phyloP scores from a whole-genome alignment of 805 yeast species.

The Wickerhamiella sergipiensis region DNA sequence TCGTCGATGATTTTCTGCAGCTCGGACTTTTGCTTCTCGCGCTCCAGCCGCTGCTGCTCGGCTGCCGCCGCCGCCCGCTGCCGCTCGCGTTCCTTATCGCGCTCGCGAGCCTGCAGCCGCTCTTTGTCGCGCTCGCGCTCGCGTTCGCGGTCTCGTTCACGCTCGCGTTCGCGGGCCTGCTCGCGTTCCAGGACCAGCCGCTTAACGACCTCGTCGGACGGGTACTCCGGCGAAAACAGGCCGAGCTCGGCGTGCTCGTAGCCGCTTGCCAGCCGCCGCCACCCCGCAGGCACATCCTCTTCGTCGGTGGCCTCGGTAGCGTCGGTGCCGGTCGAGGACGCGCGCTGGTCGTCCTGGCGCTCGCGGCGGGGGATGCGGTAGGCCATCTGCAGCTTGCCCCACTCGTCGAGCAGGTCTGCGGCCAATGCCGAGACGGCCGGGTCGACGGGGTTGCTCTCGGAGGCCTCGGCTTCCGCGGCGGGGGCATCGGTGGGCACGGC shows the following conservation, averaged over 20 bases:
- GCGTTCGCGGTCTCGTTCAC: conserved; percentile 6
- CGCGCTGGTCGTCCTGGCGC: too few species aligned
- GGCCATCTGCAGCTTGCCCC: conserved; percentile 71
- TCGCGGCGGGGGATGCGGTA: conserved; percentile 64
- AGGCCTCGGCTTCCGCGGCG: background rate
- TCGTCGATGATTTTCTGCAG: conserved; percentile 20
- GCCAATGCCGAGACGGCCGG: conserved; percentile 26
- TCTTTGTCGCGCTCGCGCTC: conserved; percentile 1
- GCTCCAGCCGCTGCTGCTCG: conserved; percentile 16
- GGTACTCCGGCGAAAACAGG: conserved; percentile 48
- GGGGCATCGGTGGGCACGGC: conserved; percentile 1
- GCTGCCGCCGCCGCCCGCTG: conserved; percentile 6
- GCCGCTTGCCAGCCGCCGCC: conserved; percentile 46
- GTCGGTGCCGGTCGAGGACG: too few species aligned
- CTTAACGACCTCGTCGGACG: conserved; percentile 25
- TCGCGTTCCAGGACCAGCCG: conserved; percentile 9
- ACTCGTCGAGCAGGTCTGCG: conserved; percentile 38
- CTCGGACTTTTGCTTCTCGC: conserved; percentile 26
- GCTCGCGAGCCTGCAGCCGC: conserved; percentile 4
- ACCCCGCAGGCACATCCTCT: conserved; percentile 39
- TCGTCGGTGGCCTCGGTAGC: background rate
- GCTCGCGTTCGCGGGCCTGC: conserved; percentile 13
- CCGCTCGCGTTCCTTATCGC: conserved; percentile 12
- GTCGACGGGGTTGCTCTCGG: background rate
- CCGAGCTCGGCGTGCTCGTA: conserved; percentile 40